Conservation (phyloP, 2,329 filamentous ascomycete species). For the Hirsutella thompsonii region DNA sequence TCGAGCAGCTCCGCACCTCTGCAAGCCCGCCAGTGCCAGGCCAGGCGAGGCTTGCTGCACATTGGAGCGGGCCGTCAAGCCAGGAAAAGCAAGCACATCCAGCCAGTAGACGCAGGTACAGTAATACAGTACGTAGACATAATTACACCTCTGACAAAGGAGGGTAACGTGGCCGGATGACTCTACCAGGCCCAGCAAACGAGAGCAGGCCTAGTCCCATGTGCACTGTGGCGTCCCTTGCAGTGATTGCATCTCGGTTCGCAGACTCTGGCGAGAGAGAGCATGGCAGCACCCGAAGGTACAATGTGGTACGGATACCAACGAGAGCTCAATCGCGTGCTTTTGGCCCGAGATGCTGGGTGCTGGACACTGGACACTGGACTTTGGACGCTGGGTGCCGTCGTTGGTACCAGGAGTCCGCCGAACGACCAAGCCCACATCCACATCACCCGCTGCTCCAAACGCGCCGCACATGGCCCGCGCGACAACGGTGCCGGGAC, state of each 20-base stretch:
- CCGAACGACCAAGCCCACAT: no score
- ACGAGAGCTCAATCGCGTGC: no score
- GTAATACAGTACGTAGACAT: not conserved
- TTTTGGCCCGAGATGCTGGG: no score
- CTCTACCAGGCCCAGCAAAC: not conserved
- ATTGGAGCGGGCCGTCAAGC: not conserved
- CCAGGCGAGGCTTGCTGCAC: conserved; percentile 2
- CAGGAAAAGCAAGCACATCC: conserved; percentile 1
- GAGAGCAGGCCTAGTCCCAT: not conserved
- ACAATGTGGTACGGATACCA: not conserved
- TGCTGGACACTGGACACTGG: no score
- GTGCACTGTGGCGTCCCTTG: not conserved
- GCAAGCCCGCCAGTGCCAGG: conserved; percentile 1
- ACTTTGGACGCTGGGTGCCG: no score
- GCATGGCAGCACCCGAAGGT: not conserved
- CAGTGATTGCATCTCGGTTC: not conserved
- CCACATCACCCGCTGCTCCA: no score
- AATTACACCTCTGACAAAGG: not conserved
- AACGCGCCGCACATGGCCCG: no score
- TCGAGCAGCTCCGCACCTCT: no score
- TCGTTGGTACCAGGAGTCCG: no score
- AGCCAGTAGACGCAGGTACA: conserved; percentile 1
- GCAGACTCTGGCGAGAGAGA: not conserved
- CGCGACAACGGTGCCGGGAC: no score
- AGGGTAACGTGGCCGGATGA: not conserved